Evolutionary conservation across 2,329 filamentous ascomycete species (phyloP), one percentile per base, ranked within the genome.

Genomic region (Coniochaeta sp.): DNA sequence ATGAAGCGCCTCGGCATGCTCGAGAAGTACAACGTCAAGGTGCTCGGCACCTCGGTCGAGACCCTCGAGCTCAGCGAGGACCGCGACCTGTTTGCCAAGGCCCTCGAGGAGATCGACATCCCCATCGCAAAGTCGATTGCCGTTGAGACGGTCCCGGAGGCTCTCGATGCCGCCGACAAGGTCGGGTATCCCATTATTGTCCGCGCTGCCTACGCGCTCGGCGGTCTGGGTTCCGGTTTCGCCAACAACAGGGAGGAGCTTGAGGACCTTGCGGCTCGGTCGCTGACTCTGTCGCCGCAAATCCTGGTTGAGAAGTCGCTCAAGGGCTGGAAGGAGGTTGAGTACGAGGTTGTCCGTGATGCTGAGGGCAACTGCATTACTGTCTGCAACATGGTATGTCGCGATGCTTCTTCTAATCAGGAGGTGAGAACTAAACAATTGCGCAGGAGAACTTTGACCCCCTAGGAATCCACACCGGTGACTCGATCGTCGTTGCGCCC

Each of bases 281-380:
- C 92, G 46, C 80, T 99, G 53, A 95, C 91, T 42, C 82, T 97
- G 31, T 92, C 92, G 2, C 92, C 94, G 48, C 94, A 99, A 71
- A 96, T 99, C 63, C 73, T 99, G 67, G 91, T 99, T 53, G 94
- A 99, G 78, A 97, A 97, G 75, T 96, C 91, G 50, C 83, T 99
- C 61, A 97, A 96, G 79, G 94, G 94, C 70, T 99, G 94, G 94
- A 99, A 99, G 74, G 94, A 99, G 72, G 87, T 96, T 49, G 94
- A 99, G 71, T 99, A 97, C 66, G 94, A 97, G 72, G 94, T 97
- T 53, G 94, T 97, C 56, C 89, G 94, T 62, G 94, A 99, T 70
- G 92, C 90, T 51, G 86, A 89, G 69, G 95, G 97, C 80, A 99
- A 99, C 81, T 97, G 94, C 70, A 97, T 97, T 65, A 97, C 92